Percentiles rank a stretch among this genome's conserved stretches.
phyloP scores from a whole-genome alignment of 495 filamentous ascomycete genomes.

The Penicillium cataractarum region DNA sequence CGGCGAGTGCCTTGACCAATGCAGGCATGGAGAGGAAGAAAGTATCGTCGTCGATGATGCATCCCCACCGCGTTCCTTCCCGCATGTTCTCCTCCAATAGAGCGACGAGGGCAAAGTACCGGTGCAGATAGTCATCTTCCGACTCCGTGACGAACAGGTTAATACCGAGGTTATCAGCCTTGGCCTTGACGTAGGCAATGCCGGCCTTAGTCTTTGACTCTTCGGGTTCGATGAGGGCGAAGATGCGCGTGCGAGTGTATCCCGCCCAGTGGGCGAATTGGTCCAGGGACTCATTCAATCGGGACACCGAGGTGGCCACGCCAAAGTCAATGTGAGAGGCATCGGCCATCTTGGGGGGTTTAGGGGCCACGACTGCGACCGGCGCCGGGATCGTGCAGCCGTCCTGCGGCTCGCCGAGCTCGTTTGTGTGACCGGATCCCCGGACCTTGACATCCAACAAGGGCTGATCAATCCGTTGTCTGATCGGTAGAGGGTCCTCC shows the following conservation, averaged over 20 bases:
- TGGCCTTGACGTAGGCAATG: constrained; percentile 32
- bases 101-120: constrained; percentile 63
- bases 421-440: neutral
- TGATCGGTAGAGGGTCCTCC: constrained; percentile 34
- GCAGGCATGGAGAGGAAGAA: constrained; percentile 60
- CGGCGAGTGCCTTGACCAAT: constrained; percentile 48
- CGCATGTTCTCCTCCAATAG: constrained; percentile 52
- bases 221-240: constrained; percentile 58
- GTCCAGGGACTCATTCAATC: constrained; percentile 59
- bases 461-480: constrained; percentile 36
- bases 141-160: constrained; percentile 55
- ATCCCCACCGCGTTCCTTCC: constrained; percentile 58
- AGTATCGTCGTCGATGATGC: constrained; percentile 72
- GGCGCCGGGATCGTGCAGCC: constrained; percentile 41
- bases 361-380: constrained; percentile 39
- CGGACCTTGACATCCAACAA: constrained; percentile 30
- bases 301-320: constrained; percentile 59
- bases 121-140: constrained; percentile 51
- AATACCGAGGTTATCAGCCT: constrained; percentile 50
- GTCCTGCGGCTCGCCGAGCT: constrained; percentile 28
- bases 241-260: constrained; percentile 56
- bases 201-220: constrained; percentile 17
- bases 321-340: constrained; percentile 62
- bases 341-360: constrained; percentile 39
- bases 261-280: constrained; percentile 65